Evolutionary conservation across 768 basidiomycete genomes (phyloP), one percentile per base, ranked within the genome.

Genomic region (Phallus indusiatus): DNA sequence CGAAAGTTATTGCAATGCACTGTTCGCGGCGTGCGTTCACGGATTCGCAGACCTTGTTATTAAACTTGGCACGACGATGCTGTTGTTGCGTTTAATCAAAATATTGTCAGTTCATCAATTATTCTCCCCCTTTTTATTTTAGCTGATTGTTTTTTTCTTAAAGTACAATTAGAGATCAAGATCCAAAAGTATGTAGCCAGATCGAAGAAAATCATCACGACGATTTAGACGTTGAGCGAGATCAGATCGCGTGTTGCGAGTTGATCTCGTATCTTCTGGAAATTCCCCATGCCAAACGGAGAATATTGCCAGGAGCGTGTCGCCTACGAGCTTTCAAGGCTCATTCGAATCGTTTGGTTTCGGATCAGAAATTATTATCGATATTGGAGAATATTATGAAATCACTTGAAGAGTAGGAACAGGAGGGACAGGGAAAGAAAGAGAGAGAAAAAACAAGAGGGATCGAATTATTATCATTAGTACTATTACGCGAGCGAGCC

Each of bases 21-120:
- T 56, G 21, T 20, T 56, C 6, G 18, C 20, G 1, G 55, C 55
- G 22, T 56, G 55, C n/a, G 7, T 12, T 22, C 14, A 48, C 28
- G 55, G 55, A 14, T 56, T 56, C 24, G 12, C 24, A 20, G n/a
- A 47, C 12, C 11, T 22, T n/a, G 42, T 56, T 6, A 21, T 56
- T 9, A 14, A 34, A 24, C 42, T 33, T 12, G 55, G 47, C 1
- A 5, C 47, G 22, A 14, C 34, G 18, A 4, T n/a, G 12, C n/a
- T 5, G 28, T 48, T 56, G 28, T 37, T 48, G 5, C 14, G 20
- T 33, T 42, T 56, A 12, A 28, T 56, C 6, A 28, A 48, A 42
- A 22, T 48, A 20, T 56, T 56, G 55, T 56, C 14, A 56, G 55
- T 48, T n/a, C n/a, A n/a, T n/a, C n/a, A n/a, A n/a, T n/a, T n/a